Percentiles rank a stretch among this genome's conserved stretches.
phyloP scores from a whole-genome alignment of 257 asterid species.

The Salvia miltiorrhiza region DNA sequence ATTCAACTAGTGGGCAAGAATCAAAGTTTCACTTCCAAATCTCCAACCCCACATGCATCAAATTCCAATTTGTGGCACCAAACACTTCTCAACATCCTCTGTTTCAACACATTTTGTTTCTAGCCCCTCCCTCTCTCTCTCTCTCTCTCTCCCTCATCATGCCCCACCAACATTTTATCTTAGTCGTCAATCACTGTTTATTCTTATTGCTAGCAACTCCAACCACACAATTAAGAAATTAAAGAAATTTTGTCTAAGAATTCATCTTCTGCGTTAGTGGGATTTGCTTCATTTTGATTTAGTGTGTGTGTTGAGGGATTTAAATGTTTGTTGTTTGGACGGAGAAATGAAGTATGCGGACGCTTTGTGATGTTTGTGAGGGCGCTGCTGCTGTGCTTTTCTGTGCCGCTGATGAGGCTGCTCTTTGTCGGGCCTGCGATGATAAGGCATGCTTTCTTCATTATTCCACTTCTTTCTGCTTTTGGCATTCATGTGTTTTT shows the following conservation, averaged over 20 bases:
- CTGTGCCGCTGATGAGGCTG: conserved; percentile 81
- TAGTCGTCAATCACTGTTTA: conserved; percentile 8
- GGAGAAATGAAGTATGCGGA: conserved; percentile 59
- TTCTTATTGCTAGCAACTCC: conserved; percentile 14
- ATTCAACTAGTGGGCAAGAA: conserved; percentile 40
- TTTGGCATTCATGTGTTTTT: neutral
- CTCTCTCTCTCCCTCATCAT: conserved; percentile 11
- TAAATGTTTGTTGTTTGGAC: conserved; percentile 20
- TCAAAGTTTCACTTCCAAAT: conserved; percentile 15
- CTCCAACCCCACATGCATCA: conserved; percentile 25
- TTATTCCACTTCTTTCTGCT: neutral
- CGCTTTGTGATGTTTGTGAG: conserved; percentile 74
- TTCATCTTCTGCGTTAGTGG: neutral
- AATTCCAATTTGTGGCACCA: conserved; percentile 43
- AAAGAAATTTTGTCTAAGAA: neutral
- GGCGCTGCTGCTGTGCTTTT: conserved; percentile 67
- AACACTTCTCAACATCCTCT: conserved; percentile 6
- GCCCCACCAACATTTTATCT: conserved; percentile 7
- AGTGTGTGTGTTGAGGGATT: neutral
- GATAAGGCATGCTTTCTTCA: conserved; percentile 41
- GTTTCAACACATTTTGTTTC: neutral
- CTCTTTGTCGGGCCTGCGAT: conserved; percentile 64
- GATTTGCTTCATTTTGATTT: neutral
- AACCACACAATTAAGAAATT: neutral
- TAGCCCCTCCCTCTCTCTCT: neutral